Base-by-base conservation (phyloP, 2,329 filamentous ascomycete species). In the Ilyonectria destructans region DNA sequence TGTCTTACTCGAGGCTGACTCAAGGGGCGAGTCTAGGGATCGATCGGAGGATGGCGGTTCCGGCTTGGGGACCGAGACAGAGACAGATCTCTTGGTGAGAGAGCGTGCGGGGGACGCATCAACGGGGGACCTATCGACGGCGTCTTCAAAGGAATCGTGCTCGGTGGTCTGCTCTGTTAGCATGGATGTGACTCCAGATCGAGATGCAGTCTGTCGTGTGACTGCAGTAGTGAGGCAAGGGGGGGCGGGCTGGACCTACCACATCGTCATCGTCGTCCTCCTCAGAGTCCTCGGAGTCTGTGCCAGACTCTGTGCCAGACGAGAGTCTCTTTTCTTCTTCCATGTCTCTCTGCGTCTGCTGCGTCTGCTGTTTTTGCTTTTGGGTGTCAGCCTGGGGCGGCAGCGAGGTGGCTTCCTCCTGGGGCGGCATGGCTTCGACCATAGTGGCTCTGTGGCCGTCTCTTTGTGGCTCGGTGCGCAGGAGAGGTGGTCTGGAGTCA, bases 81-180 rank as follows among this genome's bases (percentile, higher is more conserved):
- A 81, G 4, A 76, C 72, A 60, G 77, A 74, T 77, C 86, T 82
- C 72, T 85, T 85, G 43, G 88, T 90, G 69, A 94, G 82, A 29
- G 92, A 94, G 68, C 92, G 89, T 59, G 89, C 84, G 37, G 89
- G 91, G 52, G 85, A 82, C 67, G 85, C 88, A 80, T 93, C 92
- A 55, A 89, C 84, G 31, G 89, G 90, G 55, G 84, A 81, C 65
- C 86, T 88, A 80, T 93, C 92, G 74, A 89, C 84, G 62, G 93
- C 94, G 85, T 97, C 94, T 83, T 97, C 94, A 77, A 97, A 97
- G 17, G 88, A 74, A 46, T 83, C 81, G 35, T 77, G 67, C 33
- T 81, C 81, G 40, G 72, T 71, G 45, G 67, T 65, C 80, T 83
- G 63, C 29, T 65, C 57, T 33, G 63, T 68, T 56, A 72, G 75